Evolutionary conservation across 2,329 filamentous ascomycete genomes (phyloP), one percentile per base, ranked within the genome.

Genomic region (Apiospora kogelbergensis): DNA sequence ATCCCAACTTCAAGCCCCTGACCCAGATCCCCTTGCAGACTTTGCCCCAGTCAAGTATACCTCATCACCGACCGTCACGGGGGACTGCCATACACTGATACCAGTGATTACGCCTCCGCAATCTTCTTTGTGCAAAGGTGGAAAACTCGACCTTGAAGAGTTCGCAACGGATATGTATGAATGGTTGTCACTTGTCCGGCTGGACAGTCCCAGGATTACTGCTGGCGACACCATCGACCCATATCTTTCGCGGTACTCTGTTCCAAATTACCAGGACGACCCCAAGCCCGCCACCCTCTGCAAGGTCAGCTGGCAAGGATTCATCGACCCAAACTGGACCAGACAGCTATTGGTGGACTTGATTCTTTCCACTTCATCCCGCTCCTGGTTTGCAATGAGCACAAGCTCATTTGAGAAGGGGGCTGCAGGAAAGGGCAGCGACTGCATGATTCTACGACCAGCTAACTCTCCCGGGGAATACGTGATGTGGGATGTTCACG

Each of bases 111-210:
- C 73, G 41, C 76, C 79, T 6, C 74, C 78, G 2, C 68, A 73
- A 11, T 72, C 75, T 17, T 71, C 78, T 20, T 73, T 83, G 53
- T 73, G 79, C 63, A 71, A 76, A 1, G 73, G 80, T 44, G 82
- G 83, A 46, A 78, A 80, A 66, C 80, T 83, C 53, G 85, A 87
- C 9, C 82, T 93, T 44, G 89, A 92, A 69, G 89, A 93, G 26
- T 85, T 85, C 70, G 86, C 88, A 1, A 83, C 86, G 0, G 89
- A 90, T 22, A 76, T 91, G 15, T 89, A 94, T 72, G 93, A 96
- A 80, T 96, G 91, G 90, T 76, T 95, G 0, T 90, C 90, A 2
- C 80, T 97, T n/a, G 77, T 91, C 6, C 84, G 86, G 13, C 83
- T 94, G 0, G 80, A 84, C 11, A 93, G 91, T 68, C 88, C 90